Evolutionary conservation across 306 rosid species (phyloP).

Genomic region (Quercus agrifolia): DNA sequence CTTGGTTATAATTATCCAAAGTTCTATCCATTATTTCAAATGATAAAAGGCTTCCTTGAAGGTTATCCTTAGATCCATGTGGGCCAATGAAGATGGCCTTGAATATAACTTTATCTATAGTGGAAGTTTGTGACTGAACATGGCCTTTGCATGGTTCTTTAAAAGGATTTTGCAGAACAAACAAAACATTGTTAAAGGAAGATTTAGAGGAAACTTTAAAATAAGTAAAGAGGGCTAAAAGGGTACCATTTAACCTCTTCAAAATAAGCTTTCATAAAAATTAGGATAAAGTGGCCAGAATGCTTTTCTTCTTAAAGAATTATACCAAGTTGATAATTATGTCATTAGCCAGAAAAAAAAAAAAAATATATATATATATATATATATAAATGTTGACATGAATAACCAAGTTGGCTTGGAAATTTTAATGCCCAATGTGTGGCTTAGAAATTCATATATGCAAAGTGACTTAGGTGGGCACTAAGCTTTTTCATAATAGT

Average conservation of each 20-base stretch:
- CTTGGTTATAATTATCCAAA: background rate
- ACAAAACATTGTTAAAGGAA: background rate
- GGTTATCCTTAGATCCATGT: background rate
- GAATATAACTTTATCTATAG: background rate
- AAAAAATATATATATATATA: too few species aligned
- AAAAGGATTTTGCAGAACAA: background rate
- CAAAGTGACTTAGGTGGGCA: constrained; percentile 32
- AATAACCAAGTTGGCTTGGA: constrained; percentile 23
- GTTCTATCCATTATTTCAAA: background rate
- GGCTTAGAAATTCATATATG: constrained; percentile 23
- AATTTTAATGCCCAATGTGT: constrained; percentile 17
- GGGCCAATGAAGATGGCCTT: constrained; percentile 1
- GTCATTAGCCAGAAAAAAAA: constrained; percentile 17
- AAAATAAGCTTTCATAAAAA: constrained; percentile 15
- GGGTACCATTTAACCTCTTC: constrained; percentile 10
- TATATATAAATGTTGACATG: background rate
- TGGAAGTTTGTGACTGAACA: background rate
- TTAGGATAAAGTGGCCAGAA: constrained; percentile 10
- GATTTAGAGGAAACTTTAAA: background rate
- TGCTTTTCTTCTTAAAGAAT: constrained; percentile 18
- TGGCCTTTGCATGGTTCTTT: background rate
- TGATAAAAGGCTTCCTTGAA: background rate
- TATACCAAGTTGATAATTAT: background rate
- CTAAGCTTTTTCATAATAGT: constrained; percentile 11
- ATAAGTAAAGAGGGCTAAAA: constrained; percentile 1